Base-by-base conservation (phyloP, 2,329 filamentous ascomycete species). In the Amauroascus verrucosus region DNA sequence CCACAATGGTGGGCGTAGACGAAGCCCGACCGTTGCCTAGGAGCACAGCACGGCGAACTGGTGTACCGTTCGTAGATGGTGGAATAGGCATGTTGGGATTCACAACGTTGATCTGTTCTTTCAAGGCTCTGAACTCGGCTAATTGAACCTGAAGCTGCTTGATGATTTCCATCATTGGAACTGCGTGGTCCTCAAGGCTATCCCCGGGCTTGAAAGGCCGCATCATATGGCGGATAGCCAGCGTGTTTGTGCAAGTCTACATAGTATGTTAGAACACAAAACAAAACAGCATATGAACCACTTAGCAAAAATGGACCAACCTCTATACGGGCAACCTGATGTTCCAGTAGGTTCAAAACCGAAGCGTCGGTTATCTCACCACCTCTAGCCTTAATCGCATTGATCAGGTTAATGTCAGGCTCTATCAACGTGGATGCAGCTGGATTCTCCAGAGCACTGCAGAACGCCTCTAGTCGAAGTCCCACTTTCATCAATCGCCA, bases 281-380 rank as follows among this genome's bases (percentile, higher is more conserved):
- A n/a, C n/a, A n/a, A n/a, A n/a, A n/a, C n/a, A n/a, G n/a, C n/a
- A n/a, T n/a, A n/a, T 33, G 18, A 24, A n/a, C 18, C 3, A 51
- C 46, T 24, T 32, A 8, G 14, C 28, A 3, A 18, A 38, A 28
- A 6, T 24, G 13, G 48, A 48, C 48, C 71, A 75, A 94, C 89
- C 82, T 98, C 93, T 67, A 98, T 94, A 64, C 93, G 82, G 67
- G 86, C 90, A 61, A 98, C 86, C 77, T 96, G 89, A 66, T 97
- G 90, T 67, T 95, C 90, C 68, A 97, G 79, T 64, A 98, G 88
- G 64, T 88, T 89, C 53, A 95, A 72, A 69, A 97, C 74, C 69
- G 95, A 91, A 51, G 81, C 77, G 74, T 97, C 93, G 26, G 90
- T 88, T 51, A 96, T 81, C 66, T 96, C 89, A 9, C 88, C 88